These are phyloP conservation scores for Arthromyces matolae DNA, from an alignment of 768 basidiomycete genomes.

Conservation along the genomic window DNA sequence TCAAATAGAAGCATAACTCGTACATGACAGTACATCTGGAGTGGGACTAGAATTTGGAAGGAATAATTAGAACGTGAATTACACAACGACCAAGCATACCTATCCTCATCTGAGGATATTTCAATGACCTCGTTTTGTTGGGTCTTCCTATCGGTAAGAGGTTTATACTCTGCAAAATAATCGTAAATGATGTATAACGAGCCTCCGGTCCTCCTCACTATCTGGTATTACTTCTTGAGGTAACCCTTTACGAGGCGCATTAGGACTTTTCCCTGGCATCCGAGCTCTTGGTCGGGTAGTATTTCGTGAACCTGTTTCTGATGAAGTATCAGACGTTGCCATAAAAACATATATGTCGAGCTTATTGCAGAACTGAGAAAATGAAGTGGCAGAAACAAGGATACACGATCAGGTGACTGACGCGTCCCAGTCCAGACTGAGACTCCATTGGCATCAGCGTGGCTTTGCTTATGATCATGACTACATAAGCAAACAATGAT, in stretches of 20 bases:
- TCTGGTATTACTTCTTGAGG: slow-evolving; percentile 39
- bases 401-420: slow-evolving; percentile 7
- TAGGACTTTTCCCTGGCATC: background rate
- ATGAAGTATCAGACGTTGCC: background rate
- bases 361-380: no score
- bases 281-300: background rate
- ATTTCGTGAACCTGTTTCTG: background rate
- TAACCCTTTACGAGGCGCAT: background rate
- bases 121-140: slow-evolving; percentile 41
- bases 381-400: background rate
- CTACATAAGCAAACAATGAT: no score
- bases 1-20: no score
- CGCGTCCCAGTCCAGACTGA: slow-evolving; percentile 3
- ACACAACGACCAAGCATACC: no score
- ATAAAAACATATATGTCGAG: no score
- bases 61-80: no score
- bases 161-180: background rate
- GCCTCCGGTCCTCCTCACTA: slow-evolving; percentile 44
- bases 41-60: no score
- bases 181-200: background rate
- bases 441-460: background rate
- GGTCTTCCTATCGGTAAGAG: slow-evolving; percentile 1
- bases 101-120: slow-evolving; percentile 48
- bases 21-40: no score
- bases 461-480: background rate